Conservation (phyloP, 306 rosid species). For the Mucuna pruriens region DNA sequence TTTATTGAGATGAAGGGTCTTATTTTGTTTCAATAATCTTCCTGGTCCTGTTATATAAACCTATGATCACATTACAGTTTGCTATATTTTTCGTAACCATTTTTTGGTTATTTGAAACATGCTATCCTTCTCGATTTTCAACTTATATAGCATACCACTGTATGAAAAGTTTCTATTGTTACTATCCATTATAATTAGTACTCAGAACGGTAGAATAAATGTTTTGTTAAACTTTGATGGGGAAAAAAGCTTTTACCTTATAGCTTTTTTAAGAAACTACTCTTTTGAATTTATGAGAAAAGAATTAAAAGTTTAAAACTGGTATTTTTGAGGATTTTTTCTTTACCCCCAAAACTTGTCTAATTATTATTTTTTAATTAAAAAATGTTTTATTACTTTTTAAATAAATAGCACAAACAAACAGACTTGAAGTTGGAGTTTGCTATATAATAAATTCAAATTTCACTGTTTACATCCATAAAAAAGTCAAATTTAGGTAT, state of each 20-base stretch:
- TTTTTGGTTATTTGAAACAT: neutral
- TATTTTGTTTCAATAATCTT: neutral
- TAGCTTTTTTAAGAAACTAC: neutral
- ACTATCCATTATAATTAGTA: neutral
- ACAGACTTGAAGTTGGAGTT: neutral
- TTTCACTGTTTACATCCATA: neutral
- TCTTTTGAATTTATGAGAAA: neutral
- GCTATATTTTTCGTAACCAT: neutral
- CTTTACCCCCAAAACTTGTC: neutral
- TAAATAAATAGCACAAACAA: neutral
- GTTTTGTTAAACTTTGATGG: neutral
- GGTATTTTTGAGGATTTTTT: neutral
- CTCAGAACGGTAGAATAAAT: constrained; percentile 2
- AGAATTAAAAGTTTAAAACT: neutral
- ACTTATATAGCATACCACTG: neutral
- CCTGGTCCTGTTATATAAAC: neutral
- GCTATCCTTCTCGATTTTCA: constrained; percentile 12
- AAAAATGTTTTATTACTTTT: neutral
- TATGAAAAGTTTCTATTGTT: neutral
- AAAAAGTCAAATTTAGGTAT: constrained; percentile 20
- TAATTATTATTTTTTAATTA: neutral
- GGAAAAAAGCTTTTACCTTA: neutral
- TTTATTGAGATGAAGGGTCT: neutral
- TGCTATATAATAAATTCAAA: constrained; percentile 1
- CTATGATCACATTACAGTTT: neutral